Percentiles rank a stretch among this genome's conserved stretches.
phyloP scores from a whole-genome alignment of 805 yeast genomes.

The Aciculoconidium aculeatum region DNA sequence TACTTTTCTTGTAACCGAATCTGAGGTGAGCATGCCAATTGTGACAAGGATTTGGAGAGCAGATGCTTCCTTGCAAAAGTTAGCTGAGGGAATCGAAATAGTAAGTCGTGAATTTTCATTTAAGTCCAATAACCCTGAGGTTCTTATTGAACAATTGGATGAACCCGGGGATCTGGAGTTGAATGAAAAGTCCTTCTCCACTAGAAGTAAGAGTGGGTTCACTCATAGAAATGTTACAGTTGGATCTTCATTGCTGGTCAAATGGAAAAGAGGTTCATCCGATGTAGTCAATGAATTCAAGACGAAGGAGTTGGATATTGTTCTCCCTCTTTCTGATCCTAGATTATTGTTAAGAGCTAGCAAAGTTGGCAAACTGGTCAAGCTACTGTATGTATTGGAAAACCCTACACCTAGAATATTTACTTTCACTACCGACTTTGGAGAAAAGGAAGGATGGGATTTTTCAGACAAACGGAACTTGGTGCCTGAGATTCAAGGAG shows the following conservation, averaged over 20 bases:
- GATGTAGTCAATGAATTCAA: slow-evolving; percentile 21
- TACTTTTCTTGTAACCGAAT: slow-evolving; percentile 25
- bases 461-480: slow-evolving; percentile 18
- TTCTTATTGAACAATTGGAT: slow-evolving; percentile 15
- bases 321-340: slow-evolving; percentile 64
- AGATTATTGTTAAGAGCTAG: slow-evolving; percentile 47
- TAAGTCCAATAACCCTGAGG: slow-evolving; percentile 22
- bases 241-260: slow-evolving; percentile 16
- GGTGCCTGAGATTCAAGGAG: slow-evolving; percentile 24
- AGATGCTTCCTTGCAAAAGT: slow-evolving; percentile 4
- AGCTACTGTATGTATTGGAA: slow-evolving; percentile 51
- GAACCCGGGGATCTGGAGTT: slow-evolving; percentile 2
- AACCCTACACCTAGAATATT: slow-evolving; percentile 71
- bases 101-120: slow-evolving; percentile 13
- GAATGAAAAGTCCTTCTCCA: slow-evolving; percentile 19
- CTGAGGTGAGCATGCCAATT: slow-evolving; percentile 24
- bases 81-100: slow-evolving; percentile 12
- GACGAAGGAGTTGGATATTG: slow-evolving; percentile 43
- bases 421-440: slow-evolving; percentile 46
- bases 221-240: slow-evolving; percentile 32
- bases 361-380: slow-evolving; percentile 20
- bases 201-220: slow-evolving; percentile 33
- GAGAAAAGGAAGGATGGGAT: slow-evolving; percentile 17
- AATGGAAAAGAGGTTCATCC: slow-evolving; percentile 27
- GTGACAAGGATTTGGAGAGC: slow-evolving; percentile 27